phyloP scores from a whole-genome alignment of 2,329 filamentous ascomycete species.

The Tetracladium maxilliforme region DNA sequence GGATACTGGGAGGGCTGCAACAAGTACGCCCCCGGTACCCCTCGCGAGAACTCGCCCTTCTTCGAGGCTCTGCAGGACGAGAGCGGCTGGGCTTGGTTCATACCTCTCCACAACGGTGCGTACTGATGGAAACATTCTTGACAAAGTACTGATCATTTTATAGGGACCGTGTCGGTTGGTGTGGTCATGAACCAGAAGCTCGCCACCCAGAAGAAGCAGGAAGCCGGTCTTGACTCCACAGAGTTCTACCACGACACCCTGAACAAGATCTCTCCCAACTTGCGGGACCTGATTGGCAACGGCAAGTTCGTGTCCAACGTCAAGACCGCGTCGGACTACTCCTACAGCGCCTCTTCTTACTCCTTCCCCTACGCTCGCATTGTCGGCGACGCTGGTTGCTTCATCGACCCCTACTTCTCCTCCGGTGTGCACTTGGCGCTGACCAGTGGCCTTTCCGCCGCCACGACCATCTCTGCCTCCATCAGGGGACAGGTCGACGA shows the following conservation, averaged over 20 bases:
- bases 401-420: conserved; percentile 23
- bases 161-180: conserved; percentile 25
- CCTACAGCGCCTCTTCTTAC: conserved; percentile 27
- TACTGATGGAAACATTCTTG: too few species aligned
- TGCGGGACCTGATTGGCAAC: conserved; percentile 14
- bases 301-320: conserved; percentile 19
- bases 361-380: conserved; percentile 18
- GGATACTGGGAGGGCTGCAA: conserved; percentile 25
- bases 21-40: conserved; percentile 17
- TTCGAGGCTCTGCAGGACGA: conserved; percentile 29
- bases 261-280: conserved; percentile 15
- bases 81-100: conserved; percentile 34
- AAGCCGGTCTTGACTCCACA: conserved; percentile 6
- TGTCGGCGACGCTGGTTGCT: conserved; percentile 20
- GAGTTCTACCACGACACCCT: conserved; percentile 20
- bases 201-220: conserved; percentile 17
- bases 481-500: conserved; percentile 22
- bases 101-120: conserved; percentile 33
- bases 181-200: conserved; percentile 24
- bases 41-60: conserved; percentile 19
- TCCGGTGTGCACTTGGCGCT: conserved; percentile 23
- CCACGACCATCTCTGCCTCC: conserved; percentile 23
- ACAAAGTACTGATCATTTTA: too few species aligned
- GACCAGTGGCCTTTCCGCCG: conserved; percentile 25
- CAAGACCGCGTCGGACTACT: conserved; percentile 29